Base-by-base conservation (phyloP, 2,329 filamentous ascomycete genomes). In the Trichothecium sympodiale region DNA sequence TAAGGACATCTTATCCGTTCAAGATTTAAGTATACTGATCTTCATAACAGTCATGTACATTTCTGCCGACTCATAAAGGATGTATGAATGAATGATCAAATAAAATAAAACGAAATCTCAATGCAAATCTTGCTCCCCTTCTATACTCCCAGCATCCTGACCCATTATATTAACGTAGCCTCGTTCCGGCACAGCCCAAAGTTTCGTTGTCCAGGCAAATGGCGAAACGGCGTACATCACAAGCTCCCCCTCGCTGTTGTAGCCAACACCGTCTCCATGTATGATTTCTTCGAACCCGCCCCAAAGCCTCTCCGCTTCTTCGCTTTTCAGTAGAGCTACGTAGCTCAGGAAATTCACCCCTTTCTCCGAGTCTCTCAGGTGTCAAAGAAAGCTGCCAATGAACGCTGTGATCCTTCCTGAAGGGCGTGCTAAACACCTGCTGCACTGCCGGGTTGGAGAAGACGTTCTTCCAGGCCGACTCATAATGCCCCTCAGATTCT, bases 341-440 rank as follows among this genome's bases (percentile, higher is more conserved):
- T 84, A 79, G 47, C 77, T 82, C 38, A 85, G 57, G 10, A 80
- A 86, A 33, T 62, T 64, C 40, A 79, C 66, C 26, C n/a, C 82
- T 66, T 36, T 70, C 65, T 74, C 77, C 83, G 33, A 84, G 56
- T 36, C 64, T 68, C 34, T 82, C 70, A 39, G 69, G 66, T 18
- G 54, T 60, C 38, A 83, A 51, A 65, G 67, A 73, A 1, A 72
- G 65, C 16, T 67, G 71, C 62, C 77, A 81, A 32, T 62, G 57
- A 32, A 75, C 60, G 17, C n/a, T 36, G 20, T 55, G 60, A 20
- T 72, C 62, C 48, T 72, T 64, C 50, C 79, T 69, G 6, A 83
- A 56, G 1, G 79, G 78, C 26, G 78, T 60, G 10, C 71, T 66
- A 49, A 85, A 85, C 20, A 57, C 48, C 1, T 64, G 65, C 26